Evolutionary conservation across 106 monocot species (phyloP), one percentile per base, ranked within the genome.

Genomic region (Platanthera guangdongensis): DNA sequence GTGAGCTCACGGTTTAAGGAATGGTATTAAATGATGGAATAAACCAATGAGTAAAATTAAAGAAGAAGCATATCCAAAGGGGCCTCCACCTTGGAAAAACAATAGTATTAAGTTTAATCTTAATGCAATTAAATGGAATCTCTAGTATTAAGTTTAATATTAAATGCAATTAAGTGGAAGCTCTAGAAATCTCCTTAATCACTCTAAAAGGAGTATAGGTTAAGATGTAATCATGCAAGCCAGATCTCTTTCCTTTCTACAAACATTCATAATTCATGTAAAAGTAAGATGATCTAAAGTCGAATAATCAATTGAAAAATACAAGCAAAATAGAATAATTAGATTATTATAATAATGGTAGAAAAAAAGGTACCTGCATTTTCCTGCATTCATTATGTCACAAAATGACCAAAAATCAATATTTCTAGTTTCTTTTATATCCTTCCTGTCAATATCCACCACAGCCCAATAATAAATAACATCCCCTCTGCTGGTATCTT

Each of bases 371-470:
- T 79, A 97, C 97, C 94, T 94, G 91, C 97, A 97, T 51, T 81
- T 64, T 25, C 93, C 93, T 70, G 80, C 83, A 88, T 97, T 94
- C 79, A 89, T 77, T 55, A 71, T 76, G 78, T 97, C 97, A 83
- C 97, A 97, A 45, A 81, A 54, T 16, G 89, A 94, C 97, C 97
- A 97, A 79, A 97, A 97, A 73, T 84, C 76, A 75, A 67, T 5
- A 73, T 53, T 72, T 14, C 32, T 57, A 49, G 79, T 76, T 52
- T 18, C 57, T 5, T 15, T 74, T 21, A 18, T 25, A 12, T 85
- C 65, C 47, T 59, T 71, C 16, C 47, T 76, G 25, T 84, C 82
- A 48, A 83, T 73, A 71, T 81, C 88, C 83, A 88, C 71, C 22
- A 57, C 76, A 48, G 81, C 87, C 97, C 97, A 97, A 72, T 82